Evolutionary conservation across 441 rosid genomes (phyloP).

Genomic region (Lepidium campestre): DNA sequence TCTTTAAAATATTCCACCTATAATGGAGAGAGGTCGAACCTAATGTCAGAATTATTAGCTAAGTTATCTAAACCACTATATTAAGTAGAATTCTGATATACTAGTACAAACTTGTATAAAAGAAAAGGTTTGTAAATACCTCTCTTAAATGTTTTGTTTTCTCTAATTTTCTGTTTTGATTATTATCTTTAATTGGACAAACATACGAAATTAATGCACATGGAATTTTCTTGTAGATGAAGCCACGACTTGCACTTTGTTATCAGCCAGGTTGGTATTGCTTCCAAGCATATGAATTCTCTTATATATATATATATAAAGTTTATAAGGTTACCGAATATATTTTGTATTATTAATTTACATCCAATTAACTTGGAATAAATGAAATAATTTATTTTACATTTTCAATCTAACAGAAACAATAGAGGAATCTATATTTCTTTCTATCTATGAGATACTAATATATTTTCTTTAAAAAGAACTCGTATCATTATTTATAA

Average conservation of each 20-base stretch:
- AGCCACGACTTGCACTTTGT: background rate
- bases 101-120: background rate
- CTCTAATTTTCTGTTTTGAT: background rate
- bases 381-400: background rate
- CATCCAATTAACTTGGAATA: background rate
- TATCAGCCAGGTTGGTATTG: constrained; percentile 13
- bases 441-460: too few relatives aligned
- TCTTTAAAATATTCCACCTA: too few relatives aligned
- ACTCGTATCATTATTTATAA: too few relatives aligned
- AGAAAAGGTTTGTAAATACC: background rate
- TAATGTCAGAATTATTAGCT: too few relatives aligned
- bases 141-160: background rate
- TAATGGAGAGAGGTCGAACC: too few relatives aligned
- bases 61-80: too few relatives aligned
- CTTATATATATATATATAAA: background rate
- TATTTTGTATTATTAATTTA: background rate
- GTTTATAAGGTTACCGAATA: background rate
- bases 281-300: background rate
- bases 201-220: background rate
- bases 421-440: background rate
- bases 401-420: background rate
- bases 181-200: background rate
- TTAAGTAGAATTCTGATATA: too few relatives aligned
- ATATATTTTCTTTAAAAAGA: too few relatives aligned
- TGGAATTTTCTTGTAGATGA: constrained; percentile 3